Evolutionary conservation across 345 rosid genomes (phyloP).

Genomic region (Arabis hirsuta): DNA sequence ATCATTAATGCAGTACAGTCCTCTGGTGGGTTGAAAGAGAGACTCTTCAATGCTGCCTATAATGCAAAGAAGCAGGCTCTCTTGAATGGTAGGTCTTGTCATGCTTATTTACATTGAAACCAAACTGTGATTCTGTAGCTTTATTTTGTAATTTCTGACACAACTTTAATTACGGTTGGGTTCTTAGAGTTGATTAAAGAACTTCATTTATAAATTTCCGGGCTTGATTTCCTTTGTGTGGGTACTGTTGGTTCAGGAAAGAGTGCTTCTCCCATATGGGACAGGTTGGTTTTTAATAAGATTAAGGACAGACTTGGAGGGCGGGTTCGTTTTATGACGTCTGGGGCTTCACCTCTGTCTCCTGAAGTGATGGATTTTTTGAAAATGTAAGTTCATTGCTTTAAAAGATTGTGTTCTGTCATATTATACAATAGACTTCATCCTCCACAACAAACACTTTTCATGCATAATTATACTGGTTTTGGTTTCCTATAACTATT

Average conservation of each 20-base stretch:
- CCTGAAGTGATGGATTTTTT: conserved; percentile 93
- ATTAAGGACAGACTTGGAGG: conserved; percentile 93
- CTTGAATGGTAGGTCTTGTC: conserved; percentile 63
- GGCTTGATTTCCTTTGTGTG: conserved; percentile 23
- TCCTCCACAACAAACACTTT: conserved; percentile 16
- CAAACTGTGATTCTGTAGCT: neutral
- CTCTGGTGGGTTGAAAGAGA: conserved; percentile 83
- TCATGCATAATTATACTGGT: conserved; percentile 1
- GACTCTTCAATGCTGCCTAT: conserved; percentile 89
- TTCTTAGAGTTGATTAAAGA: conserved; percentile 13
- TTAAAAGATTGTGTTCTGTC: conserved; percentile 7
- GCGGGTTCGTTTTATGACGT: conserved; percentile 73
- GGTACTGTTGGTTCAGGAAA: conserved; percentile 57
- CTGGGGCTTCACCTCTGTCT: conserved; percentile 98
- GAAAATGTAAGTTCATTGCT: conserved; percentile 68
- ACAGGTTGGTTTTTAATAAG: conserved; percentile 93
- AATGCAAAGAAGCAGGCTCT: conserved; percentile 95
- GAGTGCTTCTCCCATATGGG: conserved; percentile 97
- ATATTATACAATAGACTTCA: neutral
- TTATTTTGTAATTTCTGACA: conserved; percentile 5
- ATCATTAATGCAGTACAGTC: conserved; percentile 79
- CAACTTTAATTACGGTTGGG: conserved; percentile 4
- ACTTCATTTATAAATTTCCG: neutral
- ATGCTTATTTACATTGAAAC: conserved; percentile 16
- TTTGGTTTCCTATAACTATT: conserved; percentile 17